Percentiles rank a stretch among this genome's conserved stretches.
Conservation (phyloP, 2,329 filamentous ascomycete genomes). For the Alternaria incomplexa region DNA sequence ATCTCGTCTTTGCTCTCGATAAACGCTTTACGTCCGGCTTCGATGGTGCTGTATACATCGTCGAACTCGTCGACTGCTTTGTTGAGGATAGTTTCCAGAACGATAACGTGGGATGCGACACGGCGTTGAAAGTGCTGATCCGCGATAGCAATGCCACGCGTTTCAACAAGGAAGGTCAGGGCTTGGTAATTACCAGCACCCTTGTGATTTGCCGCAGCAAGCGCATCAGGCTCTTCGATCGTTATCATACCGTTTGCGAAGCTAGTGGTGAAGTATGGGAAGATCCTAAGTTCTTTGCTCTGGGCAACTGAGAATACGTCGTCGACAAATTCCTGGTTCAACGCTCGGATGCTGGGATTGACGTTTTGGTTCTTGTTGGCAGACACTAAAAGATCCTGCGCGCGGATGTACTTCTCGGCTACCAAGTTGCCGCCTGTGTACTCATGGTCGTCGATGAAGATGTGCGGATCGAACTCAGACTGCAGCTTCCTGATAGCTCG, state of each 20-base stretch:
- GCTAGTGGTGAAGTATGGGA: constrained; percentile 33
- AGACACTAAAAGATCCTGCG: constrained; percentile 33
- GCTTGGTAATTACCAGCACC: constrained; percentile 34
- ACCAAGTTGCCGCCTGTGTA: constrained; percentile 24
- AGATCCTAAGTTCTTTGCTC: constrained; percentile 21
- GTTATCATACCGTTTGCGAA: constrained; percentile 24
- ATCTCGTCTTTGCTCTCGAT: background rate
- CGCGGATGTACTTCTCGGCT: constrained; percentile 23
- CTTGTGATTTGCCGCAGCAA: constrained; percentile 36
- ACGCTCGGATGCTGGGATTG: constrained; percentile 28
- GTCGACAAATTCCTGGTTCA: constrained; percentile 33
- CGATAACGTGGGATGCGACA: constrained; percentile 27
- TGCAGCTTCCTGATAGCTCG: constrained; percentile 29
- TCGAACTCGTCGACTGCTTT: background rate
- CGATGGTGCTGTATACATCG: background rate
- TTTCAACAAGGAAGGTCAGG: constrained; percentile 35
- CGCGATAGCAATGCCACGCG: constrained; percentile 32
- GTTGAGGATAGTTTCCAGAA: constrained; percentile 26
- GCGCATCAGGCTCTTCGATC: constrained; percentile 31
- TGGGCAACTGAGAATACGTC: constrained; percentile 19
- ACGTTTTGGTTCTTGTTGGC: constrained; percentile 42
- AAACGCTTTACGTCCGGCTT: background rate
- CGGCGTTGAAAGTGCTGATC: constrained; percentile 37
- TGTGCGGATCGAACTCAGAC: constrained; percentile 31
- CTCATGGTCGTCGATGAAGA: constrained; percentile 37